Evolutionary conservation across 805 yeast species (phyloP).

Genomic region (Kodamaea jinghongensis): DNA sequence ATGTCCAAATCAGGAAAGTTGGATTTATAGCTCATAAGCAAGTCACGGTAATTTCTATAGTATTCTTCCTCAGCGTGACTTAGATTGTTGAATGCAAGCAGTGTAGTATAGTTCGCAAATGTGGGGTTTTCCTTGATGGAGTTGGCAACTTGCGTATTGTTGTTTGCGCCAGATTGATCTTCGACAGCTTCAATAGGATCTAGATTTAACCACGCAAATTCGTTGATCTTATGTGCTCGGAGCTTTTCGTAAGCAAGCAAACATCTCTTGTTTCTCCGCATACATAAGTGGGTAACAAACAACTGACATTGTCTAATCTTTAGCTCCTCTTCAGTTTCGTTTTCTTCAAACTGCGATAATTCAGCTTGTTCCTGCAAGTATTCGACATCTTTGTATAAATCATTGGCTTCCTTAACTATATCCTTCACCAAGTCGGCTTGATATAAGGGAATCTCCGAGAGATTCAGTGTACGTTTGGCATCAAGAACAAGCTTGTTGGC

Average conservation of each 20-base stretch:
- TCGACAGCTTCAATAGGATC: slow-evolving; percentile 40
- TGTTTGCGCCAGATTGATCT: not conserved
- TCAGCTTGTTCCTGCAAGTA: slow-evolving; percentile 36
- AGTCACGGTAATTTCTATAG: slow-evolving; percentile 63
- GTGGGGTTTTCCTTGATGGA: slow-evolving; percentile 11
- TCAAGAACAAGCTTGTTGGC: slow-evolving; percentile 83
- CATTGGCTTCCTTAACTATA: slow-evolving; percentile 68
- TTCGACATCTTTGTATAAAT: slow-evolving; percentile 57
- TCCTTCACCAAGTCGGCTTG: slow-evolving; percentile 69
- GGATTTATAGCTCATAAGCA: slow-evolving; percentile 74
- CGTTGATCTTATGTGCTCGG: slow-evolving; percentile 65
- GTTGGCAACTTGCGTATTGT: not conserved
- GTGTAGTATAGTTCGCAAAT: slow-evolving; percentile 22
- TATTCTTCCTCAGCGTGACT: slow-evolving; percentile 83
- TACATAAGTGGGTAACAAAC: slow-evolving; percentile 68
- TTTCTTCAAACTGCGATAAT: slow-evolving; percentile 16
- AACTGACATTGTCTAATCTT: slow-evolving; percentile 59
- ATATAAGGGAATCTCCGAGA: slow-evolving; percentile 66
- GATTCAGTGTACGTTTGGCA: slow-evolving; percentile 70
- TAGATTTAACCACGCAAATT: slow-evolving; percentile 67
- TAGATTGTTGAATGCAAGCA: slow-evolving; percentile 45
- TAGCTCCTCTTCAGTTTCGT: slow-evolving; percentile 33
- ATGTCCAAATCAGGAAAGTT: slow-evolving; percentile 79
- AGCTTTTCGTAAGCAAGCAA: slow-evolving; percentile 76
- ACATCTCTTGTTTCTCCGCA: slow-evolving; percentile 89